A percentile compares a stretch with the other conserved stretches of the same genome.
Conservation (phyloP, 305 asterid genomes). For the Caryopteris hybrid region DNA sequence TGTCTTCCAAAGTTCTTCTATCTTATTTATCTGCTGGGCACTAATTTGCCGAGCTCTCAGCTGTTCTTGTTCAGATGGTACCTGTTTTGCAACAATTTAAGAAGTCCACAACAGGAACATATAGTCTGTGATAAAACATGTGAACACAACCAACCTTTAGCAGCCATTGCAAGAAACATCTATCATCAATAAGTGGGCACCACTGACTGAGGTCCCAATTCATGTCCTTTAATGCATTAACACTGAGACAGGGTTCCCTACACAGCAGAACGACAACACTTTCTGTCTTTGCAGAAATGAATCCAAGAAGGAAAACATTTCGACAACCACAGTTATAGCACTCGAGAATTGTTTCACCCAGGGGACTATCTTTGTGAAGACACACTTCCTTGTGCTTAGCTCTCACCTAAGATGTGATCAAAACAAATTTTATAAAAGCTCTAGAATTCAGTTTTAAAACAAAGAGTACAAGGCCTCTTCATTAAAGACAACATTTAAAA, state of each 20-base stretch:
- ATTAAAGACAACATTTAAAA: background rate
- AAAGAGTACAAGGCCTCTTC: background rate
- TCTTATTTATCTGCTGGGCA: conserved; percentile 98
- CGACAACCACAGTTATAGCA: conserved; percentile 99
- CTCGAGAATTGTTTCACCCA: conserved; percentile 97
- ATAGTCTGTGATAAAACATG: background rate
- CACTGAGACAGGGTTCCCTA: conserved; percentile 94
- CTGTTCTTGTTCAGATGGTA: conserved; percentile 99
- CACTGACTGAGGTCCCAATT: conserved; percentile 99
- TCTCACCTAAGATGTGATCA: conserved; percentile 58
- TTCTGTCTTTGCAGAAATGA: conserved; percentile 98
- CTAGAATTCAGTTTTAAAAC: background rate
- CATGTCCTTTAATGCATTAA: conserved; percentile 95
- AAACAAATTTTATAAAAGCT: background rate
- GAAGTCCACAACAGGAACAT: conserved; percentile 15
- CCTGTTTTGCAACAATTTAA: conserved; percentile 42
- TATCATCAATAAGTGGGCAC: conserved; percentile 99
- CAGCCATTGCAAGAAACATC: conserved; percentile 99
- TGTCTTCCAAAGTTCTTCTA: conserved; percentile 99
- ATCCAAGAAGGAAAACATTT: conserved; percentile 95
- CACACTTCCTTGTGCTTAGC: conserved; percentile 99
- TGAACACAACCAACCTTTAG: conserved; percentile 58
- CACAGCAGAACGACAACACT: conserved; percentile 99
- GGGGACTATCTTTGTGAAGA: conserved; percentile 98
- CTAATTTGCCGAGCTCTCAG: conserved; percentile 97